Percentiles rank a stretch among this genome's conserved stretches.
Conservation (phyloP, 225 moss, liverwort and hornwort genomes). For the Climacium dendroides region DNA sequence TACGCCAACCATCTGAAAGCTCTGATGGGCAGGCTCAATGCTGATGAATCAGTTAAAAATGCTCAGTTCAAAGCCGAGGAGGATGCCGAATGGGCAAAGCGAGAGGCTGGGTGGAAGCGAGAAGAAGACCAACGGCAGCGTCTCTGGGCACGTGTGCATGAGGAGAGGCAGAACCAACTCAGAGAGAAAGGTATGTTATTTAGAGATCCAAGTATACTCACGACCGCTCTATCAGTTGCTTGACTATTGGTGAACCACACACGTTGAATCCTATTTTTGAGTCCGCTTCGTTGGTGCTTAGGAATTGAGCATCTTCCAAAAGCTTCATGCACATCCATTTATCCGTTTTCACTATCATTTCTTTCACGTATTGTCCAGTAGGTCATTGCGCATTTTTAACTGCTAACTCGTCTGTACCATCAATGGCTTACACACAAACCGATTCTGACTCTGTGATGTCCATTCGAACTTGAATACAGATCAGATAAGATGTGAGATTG, state of each 20-base stretch:
- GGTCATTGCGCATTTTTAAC: background rate
- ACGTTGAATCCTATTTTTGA: background rate
- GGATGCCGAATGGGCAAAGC: conserved; percentile 92
- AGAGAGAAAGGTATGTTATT: conserved; percentile 50
- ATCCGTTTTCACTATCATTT: background rate
- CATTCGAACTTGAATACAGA: conserved; percentile 1
- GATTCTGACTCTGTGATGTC: background rate
- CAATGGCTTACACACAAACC: background rate
- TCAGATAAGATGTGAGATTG: conserved; percentile 25
- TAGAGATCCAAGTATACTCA: background rate
- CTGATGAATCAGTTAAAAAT: conserved; percentile 41
- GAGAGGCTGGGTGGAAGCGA: conserved; percentile 84
- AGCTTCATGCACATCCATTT: background rate
- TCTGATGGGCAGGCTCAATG: conserved; percentile 52
- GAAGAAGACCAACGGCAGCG: conserved; percentile 80
- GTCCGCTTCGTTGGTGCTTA: background rate
- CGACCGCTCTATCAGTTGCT: background rate
- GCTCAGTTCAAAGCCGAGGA: conserved; percentile 80
- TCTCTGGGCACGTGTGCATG: conserved; percentile 71
- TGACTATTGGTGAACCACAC: background rate
- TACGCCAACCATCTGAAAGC: conserved; percentile 66
- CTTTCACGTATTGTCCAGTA: background rate
- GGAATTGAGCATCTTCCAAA: background rate
- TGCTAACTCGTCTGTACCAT: too few species aligned
- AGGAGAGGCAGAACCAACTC: conserved; percentile 77